phyloP scores from a whole-genome alignment of 768 basidiomycete genomes.

The Fomitopsis pulvina region DNA sequence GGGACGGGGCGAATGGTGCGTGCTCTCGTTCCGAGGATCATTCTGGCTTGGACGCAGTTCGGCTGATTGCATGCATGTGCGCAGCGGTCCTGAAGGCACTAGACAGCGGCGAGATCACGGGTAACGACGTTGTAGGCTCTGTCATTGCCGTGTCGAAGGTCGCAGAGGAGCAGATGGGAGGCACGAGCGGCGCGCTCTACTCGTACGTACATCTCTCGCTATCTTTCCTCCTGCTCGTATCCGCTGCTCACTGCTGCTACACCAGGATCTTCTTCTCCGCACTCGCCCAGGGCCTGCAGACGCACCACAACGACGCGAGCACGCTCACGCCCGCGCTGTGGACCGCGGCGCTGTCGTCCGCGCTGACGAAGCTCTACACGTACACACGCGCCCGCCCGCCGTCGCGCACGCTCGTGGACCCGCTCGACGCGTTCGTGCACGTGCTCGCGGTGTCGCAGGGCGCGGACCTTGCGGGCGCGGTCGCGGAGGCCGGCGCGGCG shows the following conservation, averaged over 20 bases:
- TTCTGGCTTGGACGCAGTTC: neutral
- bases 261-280: conserved; percentile 86
- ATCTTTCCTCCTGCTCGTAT: neutral
- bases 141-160: conserved; percentile 65
- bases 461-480: conserved; percentile 42
- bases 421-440: conserved; percentile 70
- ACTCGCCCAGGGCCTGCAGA: conserved; percentile 66
- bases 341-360: conserved; percentile 49
- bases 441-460: conserved; percentile 30
- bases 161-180: conserved; percentile 84
- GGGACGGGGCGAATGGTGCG: conserved; percentile 69
- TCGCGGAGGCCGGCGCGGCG: conserved; percentile 53
- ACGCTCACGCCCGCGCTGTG: conserved; percentile 49
- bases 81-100: conserved; percentile 58
- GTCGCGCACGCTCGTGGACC: conserved; percentile 90
- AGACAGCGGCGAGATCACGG: conserved; percentile 46
- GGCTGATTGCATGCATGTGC: neutral
- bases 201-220: conserved; percentile 61
- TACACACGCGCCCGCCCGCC: conserved; percentile 89
- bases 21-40: neutral
- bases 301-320: conserved; percentile 23
- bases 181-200: conserved; percentile 86
- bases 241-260: neutral
- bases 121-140: conserved; percentile 56
- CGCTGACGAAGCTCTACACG: conserved; percentile 59